Evolutionary conservation across 148 eudicot genomes (phyloP).

Genomic region (Persicaria maculosa): DNA sequence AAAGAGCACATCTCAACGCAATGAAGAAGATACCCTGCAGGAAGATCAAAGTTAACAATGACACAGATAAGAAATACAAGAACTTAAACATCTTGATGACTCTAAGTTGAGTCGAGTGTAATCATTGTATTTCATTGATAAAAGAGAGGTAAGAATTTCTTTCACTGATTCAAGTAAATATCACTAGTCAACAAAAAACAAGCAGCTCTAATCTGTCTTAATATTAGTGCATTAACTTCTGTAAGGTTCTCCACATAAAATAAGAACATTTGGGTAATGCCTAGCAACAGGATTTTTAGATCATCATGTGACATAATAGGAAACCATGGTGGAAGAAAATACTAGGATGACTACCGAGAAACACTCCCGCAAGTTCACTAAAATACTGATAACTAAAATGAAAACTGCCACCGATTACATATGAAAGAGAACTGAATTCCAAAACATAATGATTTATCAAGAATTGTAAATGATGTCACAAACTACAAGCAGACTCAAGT

Average conservation of each 20-base stretch:
- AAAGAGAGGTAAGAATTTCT: neutral
- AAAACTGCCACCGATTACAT: neutral
- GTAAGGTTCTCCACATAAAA: neutral
- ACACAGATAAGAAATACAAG: neutral
- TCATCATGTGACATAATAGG: neutral
- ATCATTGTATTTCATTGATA: neutral
- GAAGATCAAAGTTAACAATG: neutral
- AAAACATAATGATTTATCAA: neutral
- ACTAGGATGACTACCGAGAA: neutral
- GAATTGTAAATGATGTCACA: neutral
- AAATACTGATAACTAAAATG: neutral
- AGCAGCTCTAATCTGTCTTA: neutral
- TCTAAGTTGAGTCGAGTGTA: neutral
- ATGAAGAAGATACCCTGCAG: constrained; percentile 93
- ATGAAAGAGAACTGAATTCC: neutral
- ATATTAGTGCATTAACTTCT: neutral
- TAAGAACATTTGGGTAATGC: neutral
- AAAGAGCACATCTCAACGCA: constrained; percentile 74
- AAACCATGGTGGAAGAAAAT: neutral
- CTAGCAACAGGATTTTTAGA: neutral
- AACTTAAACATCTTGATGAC: neutral
- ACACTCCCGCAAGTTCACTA: neutral
- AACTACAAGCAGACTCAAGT: neutral
- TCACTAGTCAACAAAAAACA: neutral
- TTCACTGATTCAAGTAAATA: neutral